phyloP scores from a whole-genome alignment of 306 rosid species.

The Phaseolus lunatus region DNA sequence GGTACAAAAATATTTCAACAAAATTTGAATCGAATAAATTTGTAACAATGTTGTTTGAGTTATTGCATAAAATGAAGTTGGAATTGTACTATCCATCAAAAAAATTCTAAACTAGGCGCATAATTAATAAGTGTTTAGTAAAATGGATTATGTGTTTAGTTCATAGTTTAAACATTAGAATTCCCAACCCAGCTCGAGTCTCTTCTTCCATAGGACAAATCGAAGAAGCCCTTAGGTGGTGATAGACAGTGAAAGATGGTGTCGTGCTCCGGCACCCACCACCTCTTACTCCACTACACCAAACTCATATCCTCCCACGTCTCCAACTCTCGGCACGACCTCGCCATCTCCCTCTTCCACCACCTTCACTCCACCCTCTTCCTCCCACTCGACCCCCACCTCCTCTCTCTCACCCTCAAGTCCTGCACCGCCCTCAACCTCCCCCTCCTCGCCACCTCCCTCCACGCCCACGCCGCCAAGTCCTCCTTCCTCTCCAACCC shows the following conservation, averaged over 20 bases:
- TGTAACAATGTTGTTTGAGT: too few relatives aligned
- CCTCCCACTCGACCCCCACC: constrained; percentile 73
- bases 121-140: too few relatives aligned
- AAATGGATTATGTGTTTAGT: too few relatives aligned
- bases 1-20: too few relatives aligned
- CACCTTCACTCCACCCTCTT: constrained; percentile 63
- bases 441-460: constrained; percentile 64
- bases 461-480: constrained; percentile 70
- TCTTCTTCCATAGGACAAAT: too few relatives aligned
- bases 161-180: too few relatives aligned
- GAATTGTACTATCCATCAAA: too few relatives aligned
- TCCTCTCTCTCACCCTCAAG: constrained; percentile 77
- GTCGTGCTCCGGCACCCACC: constrained; percentile 40
- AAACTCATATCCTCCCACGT: constrained; percentile 61
- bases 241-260: constrained; percentile 44
- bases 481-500: constrained; percentile 63
- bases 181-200: too few relatives aligned
- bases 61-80: too few relatives aligned
- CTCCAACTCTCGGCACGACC: constrained; percentile 58
- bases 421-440: constrained; percentile 69
- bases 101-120: too few relatives aligned
- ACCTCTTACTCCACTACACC: constrained; percentile 58
- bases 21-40: too few relatives aligned
- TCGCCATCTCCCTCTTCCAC: constrained; percentile 68
- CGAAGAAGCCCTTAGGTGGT: too few relatives aligned